Percentiles rank a stretch among this genome's conserved stretches.
Evolutionary conservation across 2,329 filamentous ascomycete species (phyloP).

Genomic region (Chalara sp.): DNA sequence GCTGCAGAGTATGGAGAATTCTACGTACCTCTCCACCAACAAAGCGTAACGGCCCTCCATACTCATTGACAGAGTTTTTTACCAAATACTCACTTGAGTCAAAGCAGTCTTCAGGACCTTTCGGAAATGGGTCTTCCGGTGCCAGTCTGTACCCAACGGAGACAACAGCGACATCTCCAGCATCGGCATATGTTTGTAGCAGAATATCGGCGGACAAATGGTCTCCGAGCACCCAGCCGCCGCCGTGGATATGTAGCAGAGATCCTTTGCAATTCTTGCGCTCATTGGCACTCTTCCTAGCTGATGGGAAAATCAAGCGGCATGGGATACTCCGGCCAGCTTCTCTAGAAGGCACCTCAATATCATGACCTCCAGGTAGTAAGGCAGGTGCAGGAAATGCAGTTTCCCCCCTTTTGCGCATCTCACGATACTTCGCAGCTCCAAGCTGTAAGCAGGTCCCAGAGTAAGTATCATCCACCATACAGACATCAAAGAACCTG

Average conservation of each 20-base stretch:
- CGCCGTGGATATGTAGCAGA: conserved; percentile 50
- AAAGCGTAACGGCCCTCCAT: conserved; percentile 36
- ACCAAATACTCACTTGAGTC: conserved; percentile 48
- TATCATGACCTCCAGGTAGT: too few relatives aligned
- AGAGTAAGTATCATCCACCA: too few relatives aligned
- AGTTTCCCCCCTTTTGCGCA: too few relatives aligned
- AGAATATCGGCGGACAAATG: conserved; percentile 28
- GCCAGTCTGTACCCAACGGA: conserved; percentile 54
- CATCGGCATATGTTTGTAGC: conserved; percentile 43
- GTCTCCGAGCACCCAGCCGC: conserved; percentile 32
- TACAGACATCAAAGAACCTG: too few relatives aligned
- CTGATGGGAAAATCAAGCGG: conserved; percentile 25
- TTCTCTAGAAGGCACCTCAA: conserved; percentile 45
- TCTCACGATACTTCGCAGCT: too few relatives aligned
- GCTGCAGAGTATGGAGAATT: background rate
- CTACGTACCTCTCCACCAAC: conserved; percentile 36
- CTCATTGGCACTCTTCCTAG: conserved; percentile 32
- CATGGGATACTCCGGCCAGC: conserved; percentile 42
- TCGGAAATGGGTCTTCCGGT: conserved; percentile 51
- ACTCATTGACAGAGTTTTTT: conserved; percentile 36
- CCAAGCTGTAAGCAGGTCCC: too few relatives aligned
- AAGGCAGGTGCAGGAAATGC: too few relatives aligned
- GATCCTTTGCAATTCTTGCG: conserved; percentile 41
- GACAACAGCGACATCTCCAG: conserved; percentile 40
- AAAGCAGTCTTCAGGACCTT: conserved; percentile 47